These are phyloP conservation scores for Lipomyces starkeyi DNA, from an alignment of 805 yeast genomes.

Conservation along the genomic window DNA sequence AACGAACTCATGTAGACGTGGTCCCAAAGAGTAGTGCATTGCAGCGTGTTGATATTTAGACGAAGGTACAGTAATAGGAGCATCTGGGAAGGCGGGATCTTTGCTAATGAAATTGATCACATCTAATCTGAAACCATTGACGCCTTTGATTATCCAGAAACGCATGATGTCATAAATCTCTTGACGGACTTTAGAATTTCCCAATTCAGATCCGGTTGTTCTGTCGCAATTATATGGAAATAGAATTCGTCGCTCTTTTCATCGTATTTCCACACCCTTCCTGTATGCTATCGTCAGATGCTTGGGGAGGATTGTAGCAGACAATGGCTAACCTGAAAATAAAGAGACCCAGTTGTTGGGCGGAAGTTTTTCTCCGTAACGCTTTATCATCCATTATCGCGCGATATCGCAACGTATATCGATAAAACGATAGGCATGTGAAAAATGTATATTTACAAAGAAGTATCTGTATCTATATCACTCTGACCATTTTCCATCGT, in stretches of 20 bases:
- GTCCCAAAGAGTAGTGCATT: slow-evolving; percentile 52
- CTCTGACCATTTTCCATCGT: too few relatives aligned
- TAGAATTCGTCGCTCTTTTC: slow-evolving; percentile 61
- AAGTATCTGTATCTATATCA: too few relatives aligned
- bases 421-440: too few relatives aligned
- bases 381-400: too few relatives aligned
- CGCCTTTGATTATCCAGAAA: slow-evolving; percentile 62
- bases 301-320: not conserved
- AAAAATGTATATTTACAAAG: too few relatives aligned
- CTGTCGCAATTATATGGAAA: slow-evolving; percentile 57
- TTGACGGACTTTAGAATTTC: slow-evolving; percentile 53
- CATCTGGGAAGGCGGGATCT: slow-evolving; percentile 54
- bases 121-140: slow-evolving; percentile 66
- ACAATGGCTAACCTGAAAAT: slow-evolving; percentile 48
- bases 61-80: slow-evolving; percentile 55
- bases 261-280: slow-evolving; percentile 65
- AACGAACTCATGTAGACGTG: slow-evolving; percentile 63
- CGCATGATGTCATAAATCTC: slow-evolving; percentile 52
- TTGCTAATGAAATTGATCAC: slow-evolving; percentile 61
- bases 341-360: slow-evolving; percentile 64
- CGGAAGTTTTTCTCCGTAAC: slow-evolving; percentile 60
- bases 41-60: slow-evolving; percentile 51
- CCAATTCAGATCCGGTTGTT: slow-evolving; percentile 71
- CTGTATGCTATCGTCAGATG: slow-evolving; percentile 38
- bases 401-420: too few relatives aligned